Conservation (phyloP, 1,139 yeast species). For the Hyphopichia burtonii region DNA sequence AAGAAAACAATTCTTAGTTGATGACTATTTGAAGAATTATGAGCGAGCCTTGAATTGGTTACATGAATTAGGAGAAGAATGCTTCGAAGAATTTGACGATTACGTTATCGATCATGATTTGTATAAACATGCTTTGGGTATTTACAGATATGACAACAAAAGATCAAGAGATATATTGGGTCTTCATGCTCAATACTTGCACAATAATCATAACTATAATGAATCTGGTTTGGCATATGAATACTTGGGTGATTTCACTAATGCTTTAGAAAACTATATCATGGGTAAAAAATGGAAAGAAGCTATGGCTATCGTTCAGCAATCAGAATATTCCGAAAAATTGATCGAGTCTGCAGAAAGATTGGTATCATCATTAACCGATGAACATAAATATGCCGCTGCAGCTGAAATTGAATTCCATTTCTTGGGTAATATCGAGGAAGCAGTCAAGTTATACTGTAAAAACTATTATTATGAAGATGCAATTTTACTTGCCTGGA, state of each 20-base stretch:
- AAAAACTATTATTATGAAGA: conserved; percentile 73
- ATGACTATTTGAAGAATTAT: conserved; percentile 68
- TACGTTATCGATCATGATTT: conserved; percentile 76
- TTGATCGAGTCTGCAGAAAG: conserved; percentile 50
- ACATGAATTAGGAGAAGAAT: conserved; percentile 47
- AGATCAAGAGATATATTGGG: conserved; percentile 56
- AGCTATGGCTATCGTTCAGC: conserved; percentile 63
- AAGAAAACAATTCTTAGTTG: conserved; percentile 75
- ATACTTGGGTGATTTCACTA: conserved; percentile 51
- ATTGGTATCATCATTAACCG: conserved; percentile 59
- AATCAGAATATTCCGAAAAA: conserved; percentile 35
- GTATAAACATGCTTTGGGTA: conserved; percentile 64
- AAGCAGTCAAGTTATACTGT: conserved; percentile 67
- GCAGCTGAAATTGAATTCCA: conserved; percentile 79
- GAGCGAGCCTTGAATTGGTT: conserved; percentile 70
- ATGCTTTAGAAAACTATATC: conserved; percentile 70
- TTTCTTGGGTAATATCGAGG: conserved; percentile 59
- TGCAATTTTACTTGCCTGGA: conserved; percentile 66
- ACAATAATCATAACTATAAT: conserved; percentile 50
- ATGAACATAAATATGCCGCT: conserved; percentile 71
- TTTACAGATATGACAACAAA: conserved; percentile 57
- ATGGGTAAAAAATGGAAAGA: conserved; percentile 81
- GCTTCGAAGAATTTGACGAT: conserved; percentile 60
- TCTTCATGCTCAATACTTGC: conserved; percentile 62
- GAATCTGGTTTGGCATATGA: conserved; percentile 85